phyloP scores from a whole-genome alignment of 345 rosid genomes.

The Camelina laxa region DNA sequence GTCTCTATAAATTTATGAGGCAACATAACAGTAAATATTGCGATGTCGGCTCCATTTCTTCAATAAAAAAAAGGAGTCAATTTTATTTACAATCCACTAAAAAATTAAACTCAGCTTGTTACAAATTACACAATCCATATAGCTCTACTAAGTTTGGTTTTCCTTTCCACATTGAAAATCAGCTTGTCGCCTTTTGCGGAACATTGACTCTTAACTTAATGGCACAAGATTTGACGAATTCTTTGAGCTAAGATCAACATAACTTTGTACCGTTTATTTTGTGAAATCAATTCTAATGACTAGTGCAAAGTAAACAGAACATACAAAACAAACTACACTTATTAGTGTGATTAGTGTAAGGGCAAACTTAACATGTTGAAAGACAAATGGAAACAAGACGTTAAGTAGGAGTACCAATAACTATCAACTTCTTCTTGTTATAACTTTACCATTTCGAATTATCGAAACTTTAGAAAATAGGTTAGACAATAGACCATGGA shows the following conservation, averaged over 20 bases:
- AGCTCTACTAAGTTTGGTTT: not conserved
- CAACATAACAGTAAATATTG: conserved; percentile 34
- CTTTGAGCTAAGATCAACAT: not conserved
- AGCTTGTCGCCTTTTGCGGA: not conserved
- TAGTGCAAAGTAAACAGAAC: no score
- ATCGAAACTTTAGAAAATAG: not conserved
- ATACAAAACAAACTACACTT: no score
- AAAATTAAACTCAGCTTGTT: not conserved
- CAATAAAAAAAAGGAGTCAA: not conserved
- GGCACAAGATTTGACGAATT: not conserved
- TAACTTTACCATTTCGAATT: no score
- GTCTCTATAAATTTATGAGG: conserved; percentile 36
- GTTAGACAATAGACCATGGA: not conserved
- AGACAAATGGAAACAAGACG: no score
- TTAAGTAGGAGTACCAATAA: no score
- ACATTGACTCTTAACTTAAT: not conserved
- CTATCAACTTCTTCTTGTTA: no score
- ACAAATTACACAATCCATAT: not conserved
- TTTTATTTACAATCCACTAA: not conserved
- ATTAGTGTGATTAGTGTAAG: no score
- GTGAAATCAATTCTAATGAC: no score
- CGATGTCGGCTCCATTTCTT: conserved; percentile 14
- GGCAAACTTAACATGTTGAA: no score
- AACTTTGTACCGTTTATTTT: no score
- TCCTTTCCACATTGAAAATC: not conserved